Conservation (phyloP, 495 filamentous ascomycete genomes). For the Friedmanniomyces simplex region DNA sequence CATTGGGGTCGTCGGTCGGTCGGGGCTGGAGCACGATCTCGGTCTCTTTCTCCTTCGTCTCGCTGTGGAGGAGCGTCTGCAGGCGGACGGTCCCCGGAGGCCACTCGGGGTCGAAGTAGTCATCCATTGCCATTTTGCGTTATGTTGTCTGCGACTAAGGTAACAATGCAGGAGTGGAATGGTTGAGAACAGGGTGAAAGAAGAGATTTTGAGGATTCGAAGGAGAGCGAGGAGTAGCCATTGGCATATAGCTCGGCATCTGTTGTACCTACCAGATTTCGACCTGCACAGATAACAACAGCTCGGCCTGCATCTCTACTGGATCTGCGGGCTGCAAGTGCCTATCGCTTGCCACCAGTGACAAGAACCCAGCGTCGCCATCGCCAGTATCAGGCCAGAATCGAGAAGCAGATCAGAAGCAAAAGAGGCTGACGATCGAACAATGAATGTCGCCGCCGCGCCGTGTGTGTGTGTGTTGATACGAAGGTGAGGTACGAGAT, state of each 20-base stretch:
- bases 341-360: not conserved
- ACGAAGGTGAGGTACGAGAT: not conserved
- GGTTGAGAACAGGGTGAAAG: too few relatives aligned
- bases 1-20: conserved; percentile 12
- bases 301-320: too few relatives aligned
- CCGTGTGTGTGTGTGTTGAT: too few relatives aligned
- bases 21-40: conserved; percentile 16
- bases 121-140: not conserved
- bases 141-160: not conserved
- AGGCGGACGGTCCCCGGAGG: conserved; percentile 15
- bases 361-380: not conserved
- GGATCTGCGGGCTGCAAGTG: not conserved
- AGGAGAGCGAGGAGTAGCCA: too few relatives aligned
- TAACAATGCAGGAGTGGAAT: not conserved
- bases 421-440: not conserved
- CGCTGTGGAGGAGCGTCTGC: conserved; percentile 1
- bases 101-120: conserved; percentile 12
- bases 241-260: too few relatives aligned
- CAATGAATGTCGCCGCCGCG: not conserved
- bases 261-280: too few relatives aligned
- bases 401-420: too few relatives aligned
- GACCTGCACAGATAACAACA: too few relatives aligned
- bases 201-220: too few relatives aligned
- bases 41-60: not conserved
- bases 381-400: too few relatives aligned